Evolutionary conservation across 768 basidiomycete species (phyloP).

Genomic region (Botryobasidium botryosum): DNA sequence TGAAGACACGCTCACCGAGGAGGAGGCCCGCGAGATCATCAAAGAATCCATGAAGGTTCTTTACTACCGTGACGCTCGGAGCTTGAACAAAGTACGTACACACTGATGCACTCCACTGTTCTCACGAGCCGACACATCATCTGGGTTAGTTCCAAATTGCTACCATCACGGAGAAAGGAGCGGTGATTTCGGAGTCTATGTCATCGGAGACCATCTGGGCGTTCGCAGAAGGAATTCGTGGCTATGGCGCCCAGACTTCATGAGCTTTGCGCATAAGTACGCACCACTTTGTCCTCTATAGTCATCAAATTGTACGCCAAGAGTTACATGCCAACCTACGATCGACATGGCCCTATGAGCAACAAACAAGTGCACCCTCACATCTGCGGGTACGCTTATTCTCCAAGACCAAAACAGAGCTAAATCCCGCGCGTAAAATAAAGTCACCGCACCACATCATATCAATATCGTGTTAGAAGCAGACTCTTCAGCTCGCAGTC

Average conservation of each 20-base stretch:
- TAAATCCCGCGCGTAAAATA: too few species aligned
- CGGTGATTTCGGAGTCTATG: slow-evolving; percentile 62
- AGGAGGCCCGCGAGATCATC: slow-evolving; percentile 61
- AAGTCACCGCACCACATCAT: too few species aligned
- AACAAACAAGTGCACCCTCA: too few species aligned
- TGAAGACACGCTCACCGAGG: slow-evolving; percentile 57
- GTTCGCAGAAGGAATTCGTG: slow-evolving; percentile 83
- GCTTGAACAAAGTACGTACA: slow-evolving; percentile 74
- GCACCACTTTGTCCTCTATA: too few species aligned
- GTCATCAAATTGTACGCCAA: too few species aligned
- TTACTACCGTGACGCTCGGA: slow-evolving; percentile 91
- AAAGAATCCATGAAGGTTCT: slow-evolving; percentile 82
- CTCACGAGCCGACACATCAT: background rate
- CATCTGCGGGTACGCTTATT: too few species aligned
- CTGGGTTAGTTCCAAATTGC: slow-evolving; percentile 83
- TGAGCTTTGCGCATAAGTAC: too few species aligned
- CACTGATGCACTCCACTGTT: background rate
- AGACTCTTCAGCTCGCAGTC: too few species aligned
- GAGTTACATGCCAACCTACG: too few species aligned
- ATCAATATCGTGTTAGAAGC: too few species aligned
- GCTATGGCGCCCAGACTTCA: slow-evolving; percentile 84
- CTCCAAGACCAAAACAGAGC: too few species aligned
- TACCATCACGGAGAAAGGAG: slow-evolving; percentile 60
- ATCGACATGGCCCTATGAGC: too few species aligned
- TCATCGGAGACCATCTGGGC: slow-evolving; percentile 67